Base-by-base conservation (phyloP, 2,329 filamentous ascomycete genomes). In the Colletotrichum sidae region DNA sequence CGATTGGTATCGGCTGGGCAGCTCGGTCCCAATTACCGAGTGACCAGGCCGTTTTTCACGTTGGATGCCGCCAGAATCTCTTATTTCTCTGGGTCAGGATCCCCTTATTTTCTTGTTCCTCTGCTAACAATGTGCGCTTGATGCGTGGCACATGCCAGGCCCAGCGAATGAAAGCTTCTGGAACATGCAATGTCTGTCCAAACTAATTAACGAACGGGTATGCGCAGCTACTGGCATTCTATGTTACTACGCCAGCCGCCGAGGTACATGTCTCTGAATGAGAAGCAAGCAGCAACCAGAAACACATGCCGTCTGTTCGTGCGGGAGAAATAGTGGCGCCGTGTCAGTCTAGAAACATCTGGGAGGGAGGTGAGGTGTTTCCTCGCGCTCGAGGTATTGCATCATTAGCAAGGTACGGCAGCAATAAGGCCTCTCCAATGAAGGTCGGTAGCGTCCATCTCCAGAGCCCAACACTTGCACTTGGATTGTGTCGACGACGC, bases 1-100 rank as follows among this genome's bases (percentile, higher is more conserved):
- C 62, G 62, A 56, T 65, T 65, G 58, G 62, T 37, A 65, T 46
- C 46, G 41, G 39, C 62, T 55, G 62, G 62, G 62, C 62, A 38
- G n/a, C 25, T 56, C 57, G 62, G 57, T 55, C 51, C 50, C 61
- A 65, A 65, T 61, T 61, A 61, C 61, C 57, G 61, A 61, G 39
- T 49, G 51, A 44, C 49, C 44, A 42, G 39, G 45, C 45, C 50
- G 50, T 46, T 55, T 55, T 51, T 55, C 49, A 60, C 55, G 38
- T 65, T 60, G 56, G 56, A n/a, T 33, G 50, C 61, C 45, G 61
- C 51, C 49, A 65, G 55, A 47, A 42, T 56, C 62, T 55, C 38
- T 61, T 41, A 51, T 52, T 65, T 52, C 39, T 33, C 25, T 47
- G 62, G 62, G 51, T 46, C 57, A 17, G 39, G 34, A 47, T 56